A percentile compares a stretch with the other conserved stretches of the same genome.
These are phyloP conservation scores for Penicillium dipodomyicola DNA, from an alignment of 495 filamentous ascomycete species.

Conservation along the genomic window DNA sequence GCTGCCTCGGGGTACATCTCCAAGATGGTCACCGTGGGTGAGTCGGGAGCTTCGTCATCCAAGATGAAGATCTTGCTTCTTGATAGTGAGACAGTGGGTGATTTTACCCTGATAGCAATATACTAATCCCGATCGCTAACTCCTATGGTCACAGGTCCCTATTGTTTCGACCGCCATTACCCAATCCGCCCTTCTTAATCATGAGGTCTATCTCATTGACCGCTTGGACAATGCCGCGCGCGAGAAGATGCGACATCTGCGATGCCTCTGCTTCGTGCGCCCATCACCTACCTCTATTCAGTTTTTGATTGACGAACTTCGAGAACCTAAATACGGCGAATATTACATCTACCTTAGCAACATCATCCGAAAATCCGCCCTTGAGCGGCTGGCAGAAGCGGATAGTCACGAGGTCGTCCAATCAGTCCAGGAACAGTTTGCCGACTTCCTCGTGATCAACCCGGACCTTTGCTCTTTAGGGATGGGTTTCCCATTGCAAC, in stretches of 20 bases:
- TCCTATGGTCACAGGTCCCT: conserved; percentile 54
- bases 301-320: conserved; percentile 88
- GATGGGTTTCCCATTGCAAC: conserved; percentile 67
- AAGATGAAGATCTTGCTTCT: conserved; percentile 99
- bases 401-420: conserved; percentile 97
- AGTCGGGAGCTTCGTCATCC: conserved; percentile 69
- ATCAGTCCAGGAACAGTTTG: conserved; percentile 89
- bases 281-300: conserved; percentile 90
- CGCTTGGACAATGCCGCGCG: conserved; percentile 85
- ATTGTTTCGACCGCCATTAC: conserved; percentile 94
- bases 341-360: conserved; percentile 98
- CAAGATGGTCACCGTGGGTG: conserved; percentile 92
- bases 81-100: conserved; percentile 85
- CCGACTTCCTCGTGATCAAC: conserved; percentile 92
- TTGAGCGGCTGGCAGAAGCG: conserved; percentile 94
- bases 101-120: conserved; percentile 18
- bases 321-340: conserved; percentile 96
- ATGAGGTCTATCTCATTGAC: conserved; percentile 97
- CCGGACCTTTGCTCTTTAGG: conserved; percentile 87
- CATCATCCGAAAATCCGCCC: conserved; percentile 90
- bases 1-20: conserved; percentile 93
- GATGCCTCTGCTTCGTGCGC: conserved; percentile 89
- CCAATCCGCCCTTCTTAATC: conserved; percentile 91
- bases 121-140: conserved; percentile 20
- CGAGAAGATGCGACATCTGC: conserved; percentile 97